A percentile compares a stretch with the other conserved stretches of the same genome.
Evolutionary conservation across 176 grass and related monocot species (phyloP).

Genomic region (Saccharum officinarum): DNA sequence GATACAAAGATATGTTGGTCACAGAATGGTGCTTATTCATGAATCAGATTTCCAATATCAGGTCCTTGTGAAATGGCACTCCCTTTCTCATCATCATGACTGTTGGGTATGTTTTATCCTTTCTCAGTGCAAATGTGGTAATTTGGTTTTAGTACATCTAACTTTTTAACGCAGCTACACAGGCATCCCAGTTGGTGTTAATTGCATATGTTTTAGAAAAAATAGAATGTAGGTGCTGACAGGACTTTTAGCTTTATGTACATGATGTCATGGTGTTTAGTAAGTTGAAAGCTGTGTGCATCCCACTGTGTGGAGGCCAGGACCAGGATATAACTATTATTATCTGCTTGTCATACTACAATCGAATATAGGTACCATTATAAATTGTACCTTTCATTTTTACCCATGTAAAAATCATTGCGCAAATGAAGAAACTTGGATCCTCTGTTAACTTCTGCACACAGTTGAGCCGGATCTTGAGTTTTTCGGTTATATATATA

Average conservation of each 20-base stretch:
- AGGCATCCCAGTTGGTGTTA: not conserved
- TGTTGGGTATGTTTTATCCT: conserved; percentile 51
- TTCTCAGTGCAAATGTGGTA: not conserved
- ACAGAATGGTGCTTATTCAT: conserved; percentile 48
- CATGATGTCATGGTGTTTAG: not conserved
- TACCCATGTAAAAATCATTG: not conserved
- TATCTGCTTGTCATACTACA: not conserved
- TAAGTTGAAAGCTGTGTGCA: not conserved
- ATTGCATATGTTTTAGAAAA: not conserved
- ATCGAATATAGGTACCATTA: not conserved
- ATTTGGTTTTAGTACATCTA: not conserved
- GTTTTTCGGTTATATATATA: not conserved
- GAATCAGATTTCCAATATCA: conserved; percentile 48
- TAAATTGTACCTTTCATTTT: not conserved
- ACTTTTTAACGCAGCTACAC: not conserved
- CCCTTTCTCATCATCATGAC: conserved; percentile 73
- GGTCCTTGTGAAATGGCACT: conserved; percentile 65
- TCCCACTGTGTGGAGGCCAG: no score
- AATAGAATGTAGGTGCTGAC: not conserved
- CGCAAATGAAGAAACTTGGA: not conserved
- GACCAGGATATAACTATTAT: not conserved
- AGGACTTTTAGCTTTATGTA: not conserved
- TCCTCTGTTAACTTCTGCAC: not conserved
- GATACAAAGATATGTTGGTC: conserved; percentile 56
- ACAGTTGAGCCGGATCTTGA: not conserved